These are phyloP conservation scores for sweet orange (Citrus sinensis) DNA, from an alignment of 345 rosid species.

Conservation along the genomic window DNA sequence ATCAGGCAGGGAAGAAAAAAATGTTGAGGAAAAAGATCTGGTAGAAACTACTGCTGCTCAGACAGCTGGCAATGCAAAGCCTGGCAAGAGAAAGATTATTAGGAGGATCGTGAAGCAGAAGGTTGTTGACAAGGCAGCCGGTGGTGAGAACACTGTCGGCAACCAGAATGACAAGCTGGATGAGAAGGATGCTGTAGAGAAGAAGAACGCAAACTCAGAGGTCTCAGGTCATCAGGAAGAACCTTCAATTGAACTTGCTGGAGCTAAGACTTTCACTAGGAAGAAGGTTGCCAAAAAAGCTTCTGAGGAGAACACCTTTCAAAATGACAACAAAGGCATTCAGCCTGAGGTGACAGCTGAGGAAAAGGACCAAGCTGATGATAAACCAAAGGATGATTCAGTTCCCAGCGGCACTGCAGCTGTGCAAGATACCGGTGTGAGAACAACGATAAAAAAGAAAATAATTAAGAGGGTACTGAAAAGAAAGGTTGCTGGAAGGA, in stretches of 20 bases:
- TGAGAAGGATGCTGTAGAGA: constrained; percentile 39
- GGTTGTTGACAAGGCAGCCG: constrained; percentile 42
- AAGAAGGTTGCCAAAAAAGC: constrained; percentile 54
- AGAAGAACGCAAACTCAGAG: constrained; percentile 37
- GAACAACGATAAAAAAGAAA: constrained; percentile 65
- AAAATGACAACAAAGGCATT: constrained; percentile 34
- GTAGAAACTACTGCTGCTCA: constrained; percentile 40
- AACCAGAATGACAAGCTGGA: constrained; percentile 40
- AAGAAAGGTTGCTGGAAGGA: constrained; percentile 52
- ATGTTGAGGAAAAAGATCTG: constrained; percentile 34
- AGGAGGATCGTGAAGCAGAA: constrained; percentile 75
- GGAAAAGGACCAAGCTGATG: constrained; percentile 34
- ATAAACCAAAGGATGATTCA: constrained; percentile 45
- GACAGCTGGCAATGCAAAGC: constrained; percentile 38
- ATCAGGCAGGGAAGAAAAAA: constrained; percentile 29
- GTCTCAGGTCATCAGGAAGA: constrained; percentile 40
- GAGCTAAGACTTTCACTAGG: constrained; percentile 44
- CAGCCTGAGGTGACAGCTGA: constrained; percentile 41
- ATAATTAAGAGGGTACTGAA: constrained; percentile 78
- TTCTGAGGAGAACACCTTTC: constrained; percentile 26
- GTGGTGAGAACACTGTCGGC: constrained; percentile 29
- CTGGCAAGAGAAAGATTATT: constrained; percentile 72
- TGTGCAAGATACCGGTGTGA: constrained; percentile 43
- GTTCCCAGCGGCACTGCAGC: constrained; percentile 28
- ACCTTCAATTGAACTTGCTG: constrained; percentile 32